These are phyloP conservation scores for Cornus kousa DNA, from an alignment of 148 eudicot genomes.

Conservation along the genomic window DNA sequence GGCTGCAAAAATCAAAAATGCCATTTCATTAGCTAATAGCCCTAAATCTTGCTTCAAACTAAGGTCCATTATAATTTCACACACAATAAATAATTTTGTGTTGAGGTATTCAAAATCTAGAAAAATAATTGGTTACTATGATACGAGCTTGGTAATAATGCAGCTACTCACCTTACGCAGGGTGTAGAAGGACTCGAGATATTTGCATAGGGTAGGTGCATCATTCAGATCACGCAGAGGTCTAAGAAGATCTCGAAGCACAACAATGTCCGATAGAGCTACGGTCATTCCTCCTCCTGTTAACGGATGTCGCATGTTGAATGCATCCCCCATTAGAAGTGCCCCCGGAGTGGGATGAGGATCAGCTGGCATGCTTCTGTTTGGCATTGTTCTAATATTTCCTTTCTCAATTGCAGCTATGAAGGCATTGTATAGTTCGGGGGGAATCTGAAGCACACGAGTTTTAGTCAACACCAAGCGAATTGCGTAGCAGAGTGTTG, in stretches of 20 bases:
- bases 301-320: constrained; percentile 15
- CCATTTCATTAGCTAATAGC: neutral
- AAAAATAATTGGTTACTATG: no score
- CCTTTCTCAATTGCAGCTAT: constrained; percentile 9
- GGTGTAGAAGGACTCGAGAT: constrained; percentile 17
- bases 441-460: constrained; percentile 7
- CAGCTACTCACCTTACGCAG: constrained; percentile 9
- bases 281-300: constrained; percentile 20
- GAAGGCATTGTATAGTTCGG: constrained; percentile 1
- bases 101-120: no score
- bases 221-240: constrained; percentile 2
- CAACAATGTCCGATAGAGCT: constrained; percentile 11
- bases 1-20: constrained; percentile 14
- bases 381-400: constrained; percentile 15
- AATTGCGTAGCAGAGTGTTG: neutral
- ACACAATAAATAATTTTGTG: no score
- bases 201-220: constrained; percentile 2
- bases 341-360: constrained; percentile 15
- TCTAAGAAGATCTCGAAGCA: constrained; percentile 11
- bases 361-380: constrained; percentile 17
- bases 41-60: neutral
- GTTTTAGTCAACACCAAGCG: neutral
- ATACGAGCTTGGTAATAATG: no score
- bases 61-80: no score
- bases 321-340: constrained; percentile 9